Conservation (phyloP, 2,329 filamentous ascomycete species). For the Colletotrichum lentis region DNA sequence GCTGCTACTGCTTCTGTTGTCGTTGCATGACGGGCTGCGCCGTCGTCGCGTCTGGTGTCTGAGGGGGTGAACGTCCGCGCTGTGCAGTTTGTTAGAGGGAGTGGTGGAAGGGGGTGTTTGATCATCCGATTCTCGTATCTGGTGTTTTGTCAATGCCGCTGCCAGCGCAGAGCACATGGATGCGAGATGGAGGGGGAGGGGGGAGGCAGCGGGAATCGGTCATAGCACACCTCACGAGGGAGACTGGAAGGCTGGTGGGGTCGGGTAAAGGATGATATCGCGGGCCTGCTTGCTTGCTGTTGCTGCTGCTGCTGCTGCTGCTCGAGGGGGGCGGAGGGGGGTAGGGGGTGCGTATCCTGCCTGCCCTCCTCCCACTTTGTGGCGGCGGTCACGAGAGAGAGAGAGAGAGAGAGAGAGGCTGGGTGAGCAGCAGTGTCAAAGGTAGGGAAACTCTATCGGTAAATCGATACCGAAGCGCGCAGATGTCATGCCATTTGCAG, state of each 20-base stretch:
- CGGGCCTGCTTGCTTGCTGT: background rate
- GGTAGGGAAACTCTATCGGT: background rate
- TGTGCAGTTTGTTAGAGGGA: background rate
- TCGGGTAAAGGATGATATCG: background rate
- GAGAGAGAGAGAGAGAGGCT: background rate
- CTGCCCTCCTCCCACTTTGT: too few relatives aligned
- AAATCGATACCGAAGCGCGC: background rate
- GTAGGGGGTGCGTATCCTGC: background rate
- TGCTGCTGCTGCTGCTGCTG: background rate
- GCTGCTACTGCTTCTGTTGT: background rate
- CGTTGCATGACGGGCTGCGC: background rate
- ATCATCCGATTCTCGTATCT: constrained; percentile 1
- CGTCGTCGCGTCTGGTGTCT: background rate
- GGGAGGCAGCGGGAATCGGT: background rate
- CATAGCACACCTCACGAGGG: constrained; percentile 4
- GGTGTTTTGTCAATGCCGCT: background rate
- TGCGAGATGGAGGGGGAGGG: background rate
- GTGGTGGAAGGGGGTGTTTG: background rate
- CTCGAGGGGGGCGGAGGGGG: background rate
- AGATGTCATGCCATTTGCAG: background rate
- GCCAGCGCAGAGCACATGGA: background rate
- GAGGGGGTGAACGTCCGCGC: background rate
- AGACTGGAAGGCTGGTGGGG: background rate
- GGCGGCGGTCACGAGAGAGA: background rate
- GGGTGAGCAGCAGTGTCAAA: background rate